Evolutionary conservation across 169 alveolate genomes (phyloP), one percentile per base, ranked within the genome.

Genomic region (Plasmodium gallinaceum): DNA sequence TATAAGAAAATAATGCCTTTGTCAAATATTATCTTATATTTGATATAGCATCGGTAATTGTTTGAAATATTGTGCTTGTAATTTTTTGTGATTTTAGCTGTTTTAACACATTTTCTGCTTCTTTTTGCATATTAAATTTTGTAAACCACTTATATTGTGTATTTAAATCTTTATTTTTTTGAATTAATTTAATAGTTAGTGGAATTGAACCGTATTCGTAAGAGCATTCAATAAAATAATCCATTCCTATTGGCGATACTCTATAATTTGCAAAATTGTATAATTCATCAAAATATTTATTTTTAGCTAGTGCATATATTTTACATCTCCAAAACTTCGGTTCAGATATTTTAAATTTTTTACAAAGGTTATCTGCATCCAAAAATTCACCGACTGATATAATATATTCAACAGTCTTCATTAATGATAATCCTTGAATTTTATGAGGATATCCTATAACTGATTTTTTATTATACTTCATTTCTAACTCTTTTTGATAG

Each of bases 211-310:
- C 89, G 64, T 22, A 78, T 69, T 78, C 78, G 51, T 78, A 32
- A 14, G 45, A 32, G 37, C 89, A 78, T 78, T 52, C 88, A 45
- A 92, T 62, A 51, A 92, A 92, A 46, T 91, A 92, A 61, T 92
- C 95, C 88, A 83, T 73, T 48, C 95, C 95, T 42, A 92, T 75
- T 43, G 95, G 95, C 37, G 95, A 88, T 12, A 89, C 89, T 74
- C 93, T 73, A 60, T 57, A 70, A 45, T 78, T 48, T 32, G 95
- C 95, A 68, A 88, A 88, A 48, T 80, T 88, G 51, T 71, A 75
- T 24, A 92, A 64, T 69, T 88, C 95, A 57, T 92, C 95, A 76
- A 92, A 88, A 62, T 88, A 65, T 46, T 78, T 78, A 78, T 78
- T 64, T 60, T 83, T 86, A 18, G 94, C 94, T 70, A 83, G 46